Evolutionary conservation across 2,329 filamentous ascomycete species (phyloP).

Genomic region (Cladophialophora yegresii): DNA sequence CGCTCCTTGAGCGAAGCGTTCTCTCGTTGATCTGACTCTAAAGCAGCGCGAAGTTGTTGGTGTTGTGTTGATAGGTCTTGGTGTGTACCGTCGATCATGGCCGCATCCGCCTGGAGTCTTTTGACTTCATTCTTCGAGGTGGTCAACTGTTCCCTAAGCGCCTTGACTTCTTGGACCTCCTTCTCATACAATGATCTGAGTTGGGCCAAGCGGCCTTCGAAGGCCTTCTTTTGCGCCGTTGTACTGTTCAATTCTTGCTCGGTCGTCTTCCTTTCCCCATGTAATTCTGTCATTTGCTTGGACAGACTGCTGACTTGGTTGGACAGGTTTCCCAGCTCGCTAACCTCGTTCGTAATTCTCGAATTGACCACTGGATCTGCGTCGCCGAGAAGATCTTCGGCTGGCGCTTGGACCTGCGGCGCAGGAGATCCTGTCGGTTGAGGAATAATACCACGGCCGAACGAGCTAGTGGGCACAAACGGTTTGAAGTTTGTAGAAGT

Average conservation of each 20-base stretch:
- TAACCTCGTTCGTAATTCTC: slow-evolving; percentile 83
- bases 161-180: slow-evolving; percentile 82
- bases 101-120: slow-evolving; percentile 80
- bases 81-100: slow-evolving; percentile 76
- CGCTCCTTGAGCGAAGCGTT: slow-evolving; percentile 83
- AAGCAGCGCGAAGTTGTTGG: slow-evolving; percentile 68
- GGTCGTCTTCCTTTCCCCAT: slow-evolving; percentile 73
- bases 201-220: slow-evolving; percentile 84
- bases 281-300: slow-evolving; percentile 91
- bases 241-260: slow-evolving; percentile 82
- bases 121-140: slow-evolving; percentile 76
- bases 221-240: slow-evolving; percentile 84
- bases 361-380: slow-evolving; percentile 85
- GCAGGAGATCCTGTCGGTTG: slow-evolving; percentile 70
- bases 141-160: slow-evolving; percentile 78
- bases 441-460: slow-evolving; percentile 77
- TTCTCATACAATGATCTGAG: slow-evolving; percentile 88
- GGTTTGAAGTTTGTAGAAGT: slow-evolving; percentile 71
- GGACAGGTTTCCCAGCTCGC: slow-evolving; percentile 90
- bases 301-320: slow-evolving; percentile 91
- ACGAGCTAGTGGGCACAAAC: slow-evolving; percentile 88
- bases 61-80: slow-evolving; percentile 83
- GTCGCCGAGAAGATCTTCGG: slow-evolving; percentile 87
- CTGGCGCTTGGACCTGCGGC: slow-evolving; percentile 45
- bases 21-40: slow-evolving; percentile 86